A percentile compares a stretch with the other conserved stretches of the same genome.
Conservation (phyloP, 805 yeast species). For the Debaryomyces hansenii region DNA sequence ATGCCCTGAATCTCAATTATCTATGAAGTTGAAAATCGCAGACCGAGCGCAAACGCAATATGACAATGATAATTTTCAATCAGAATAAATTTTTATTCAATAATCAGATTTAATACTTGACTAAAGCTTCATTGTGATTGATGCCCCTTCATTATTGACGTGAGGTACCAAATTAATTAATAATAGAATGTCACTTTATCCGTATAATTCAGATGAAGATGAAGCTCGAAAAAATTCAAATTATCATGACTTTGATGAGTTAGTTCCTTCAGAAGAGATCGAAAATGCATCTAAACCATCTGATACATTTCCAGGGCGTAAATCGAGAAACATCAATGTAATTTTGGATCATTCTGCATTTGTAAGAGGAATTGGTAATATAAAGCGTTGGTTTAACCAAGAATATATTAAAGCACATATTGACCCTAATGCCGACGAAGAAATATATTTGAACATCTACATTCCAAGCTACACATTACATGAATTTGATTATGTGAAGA, state of each 20-base stretch:
- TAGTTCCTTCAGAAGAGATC: conserved; percentile 5
- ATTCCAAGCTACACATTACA: conserved; percentile 59
- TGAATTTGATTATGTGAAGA: conserved; percentile 59
- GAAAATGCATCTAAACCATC: background rate
- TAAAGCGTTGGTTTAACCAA: conserved; percentile 59
- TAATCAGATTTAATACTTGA: background rate
- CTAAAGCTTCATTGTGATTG: too few relatives aligned
- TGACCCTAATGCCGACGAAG: conserved; percentile 15
- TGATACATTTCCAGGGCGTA: background rate
- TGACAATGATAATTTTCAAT: background rate
- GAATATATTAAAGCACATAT: conserved; percentile 29
- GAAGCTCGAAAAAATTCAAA: background rate
- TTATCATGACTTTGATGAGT: conserved; percentile 12
- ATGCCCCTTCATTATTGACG: background rate
- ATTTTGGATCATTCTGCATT: conserved; percentile 69
- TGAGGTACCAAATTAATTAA: background rate
- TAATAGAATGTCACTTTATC: conserved; percentile 3
- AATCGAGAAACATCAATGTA: conserved; percentile 30
- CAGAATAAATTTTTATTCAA: background rate
- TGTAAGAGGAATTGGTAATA: conserved; percentile 66
- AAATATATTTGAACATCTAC: conserved; percentile 35
- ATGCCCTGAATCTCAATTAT: too few relatives aligned
- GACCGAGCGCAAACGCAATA: background rate
- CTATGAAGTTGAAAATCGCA: too few relatives aligned
- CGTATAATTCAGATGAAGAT: background rate